A percentile compares a stretch with the other conserved stretches of the same genome.
phyloP scores from a whole-genome alignment of 352 stramenopile genomes.

The Pythium biforme region DNA sequence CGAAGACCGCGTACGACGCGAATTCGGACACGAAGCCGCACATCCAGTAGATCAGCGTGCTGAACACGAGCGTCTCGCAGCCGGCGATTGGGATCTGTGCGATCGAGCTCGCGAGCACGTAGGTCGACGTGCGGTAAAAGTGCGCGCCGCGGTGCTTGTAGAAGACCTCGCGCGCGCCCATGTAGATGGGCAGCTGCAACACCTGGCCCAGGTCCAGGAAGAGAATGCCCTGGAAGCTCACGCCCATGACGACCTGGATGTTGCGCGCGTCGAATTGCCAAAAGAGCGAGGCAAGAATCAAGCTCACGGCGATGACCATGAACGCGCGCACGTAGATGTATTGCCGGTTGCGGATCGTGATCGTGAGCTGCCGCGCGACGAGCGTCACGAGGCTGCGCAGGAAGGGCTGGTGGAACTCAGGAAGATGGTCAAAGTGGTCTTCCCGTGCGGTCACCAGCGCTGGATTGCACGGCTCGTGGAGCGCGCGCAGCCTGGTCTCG shows the following conservation, averaged over 20 bases:
- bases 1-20: constrained; percentile 34
- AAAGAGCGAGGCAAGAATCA: constrained; percentile 42
- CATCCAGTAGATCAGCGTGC: constrained; percentile 71
- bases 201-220: constrained; percentile 75
- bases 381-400: constrained; percentile 21
- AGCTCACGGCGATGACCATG: constrained; percentile 42
- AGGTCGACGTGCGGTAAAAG: constrained; percentile 66
- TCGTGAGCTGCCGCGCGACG: constrained; percentile 38
- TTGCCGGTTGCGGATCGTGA: constrained; percentile 45
- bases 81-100: constrained; percentile 29
- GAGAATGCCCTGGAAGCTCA: constrained; percentile 73
- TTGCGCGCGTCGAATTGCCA: constrained; percentile 33
- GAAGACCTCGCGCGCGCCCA: constrained; percentile 52
- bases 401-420: constrained; percentile 28
- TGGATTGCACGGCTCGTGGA: constrained; percentile 86
- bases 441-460: constrained; percentile 72
- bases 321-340: constrained; percentile 32
- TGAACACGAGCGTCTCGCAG: constrained; percentile 72
- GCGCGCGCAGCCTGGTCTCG: constrained; percentile 50
- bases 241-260: constrained; percentile 50
- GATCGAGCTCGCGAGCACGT: constrained; percentile 46
- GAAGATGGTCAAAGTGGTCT: constrained; percentile 65
- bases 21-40: constrained; percentile 41
- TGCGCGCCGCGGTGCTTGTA: constrained; percentile 80
- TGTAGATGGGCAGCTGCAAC: constrained; percentile 71